Conservation (phyloP, 176 grass and related monocot species). For the Panicum miliaceum region DNA sequence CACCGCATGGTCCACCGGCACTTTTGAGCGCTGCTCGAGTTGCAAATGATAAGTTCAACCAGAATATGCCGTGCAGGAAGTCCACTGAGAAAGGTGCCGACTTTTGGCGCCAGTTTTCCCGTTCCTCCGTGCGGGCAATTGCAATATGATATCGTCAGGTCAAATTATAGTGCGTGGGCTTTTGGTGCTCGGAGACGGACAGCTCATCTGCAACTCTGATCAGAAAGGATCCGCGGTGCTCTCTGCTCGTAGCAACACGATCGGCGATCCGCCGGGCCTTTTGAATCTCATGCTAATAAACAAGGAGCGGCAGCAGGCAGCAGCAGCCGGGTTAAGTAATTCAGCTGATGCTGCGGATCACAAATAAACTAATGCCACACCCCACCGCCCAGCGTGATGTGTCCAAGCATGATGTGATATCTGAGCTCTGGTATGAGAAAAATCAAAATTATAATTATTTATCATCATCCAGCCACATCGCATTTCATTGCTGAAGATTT, state of each 20-base stretch:
- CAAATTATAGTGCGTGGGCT: constrained; percentile 52
- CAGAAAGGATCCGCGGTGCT: constrained; percentile 28
- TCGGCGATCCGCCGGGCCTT: constrained; percentile 33
- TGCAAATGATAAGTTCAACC: constrained; percentile 47
- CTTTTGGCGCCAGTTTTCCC: constrained; percentile 36
- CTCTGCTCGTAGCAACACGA: constrained; percentile 28
- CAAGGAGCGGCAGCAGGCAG: not conserved
- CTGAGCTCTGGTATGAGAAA: constrained; percentile 4
- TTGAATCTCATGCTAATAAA: constrained; percentile 49
- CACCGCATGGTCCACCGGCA: not conserved
- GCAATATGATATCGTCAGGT: constrained; percentile 43
- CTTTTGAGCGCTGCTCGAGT: constrained; percentile 35
- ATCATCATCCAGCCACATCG: not conserved
- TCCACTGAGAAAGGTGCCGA: constrained; percentile 56
- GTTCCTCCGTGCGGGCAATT: constrained; percentile 45
- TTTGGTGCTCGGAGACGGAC: constrained; percentile 48
- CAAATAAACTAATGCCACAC: constrained; percentile 42
- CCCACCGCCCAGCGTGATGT: constrained; percentile 49
- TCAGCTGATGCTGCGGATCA: constrained; percentile 21
- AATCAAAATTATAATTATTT: no score
- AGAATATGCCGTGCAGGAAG: constrained; percentile 45
- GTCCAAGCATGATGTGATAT: constrained; percentile 34
- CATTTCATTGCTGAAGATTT: constrained; percentile 13
- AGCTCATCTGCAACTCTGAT: constrained; percentile 42
- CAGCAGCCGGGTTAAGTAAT: constrained; percentile 31